These are phyloP conservation scores for Cladorrhinum sp. DNA, from an alignment of 2,329 filamentous ascomycete genomes.

Conservation along the genomic window DNA sequence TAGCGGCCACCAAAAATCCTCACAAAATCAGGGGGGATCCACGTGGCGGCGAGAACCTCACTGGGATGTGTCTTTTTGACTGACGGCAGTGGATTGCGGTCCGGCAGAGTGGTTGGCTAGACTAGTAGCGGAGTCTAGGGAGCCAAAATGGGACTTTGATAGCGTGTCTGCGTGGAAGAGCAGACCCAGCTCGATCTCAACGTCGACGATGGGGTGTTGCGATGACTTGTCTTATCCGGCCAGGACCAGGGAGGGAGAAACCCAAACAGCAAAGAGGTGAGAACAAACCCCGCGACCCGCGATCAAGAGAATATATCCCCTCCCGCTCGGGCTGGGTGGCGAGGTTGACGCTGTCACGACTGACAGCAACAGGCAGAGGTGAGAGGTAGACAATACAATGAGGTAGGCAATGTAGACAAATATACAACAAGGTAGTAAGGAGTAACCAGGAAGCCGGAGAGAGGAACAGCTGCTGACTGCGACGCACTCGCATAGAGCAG, in stretches of 20 bases:
- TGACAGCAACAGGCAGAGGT: slow-evolving; percentile 13
- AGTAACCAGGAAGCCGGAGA: slow-evolving; percentile 17
- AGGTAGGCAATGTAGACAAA: slow-evolving; percentile 7
- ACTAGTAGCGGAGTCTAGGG: slow-evolving; percentile 21
- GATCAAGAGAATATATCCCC: slow-evolving; percentile 28
- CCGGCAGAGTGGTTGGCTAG: slow-evolving; percentile 20
- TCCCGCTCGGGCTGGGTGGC: slow-evolving; percentile 21
- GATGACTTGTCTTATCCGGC: slow-evolving; percentile 9
- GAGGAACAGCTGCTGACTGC: slow-evolving; percentile 9
- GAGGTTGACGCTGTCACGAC: slow-evolving; percentile 24
- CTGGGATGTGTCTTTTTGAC: slow-evolving; percentile 24
- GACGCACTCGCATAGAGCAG: slow-evolving; percentile 25
- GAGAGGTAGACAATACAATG: slow-evolving; percentile 11
- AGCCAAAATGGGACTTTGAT: slow-evolving; percentile 14
- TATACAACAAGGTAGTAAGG: slow-evolving; percentile 7
- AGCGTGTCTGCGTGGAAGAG: slow-evolving; percentile 6
- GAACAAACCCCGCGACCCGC: slow-evolving; percentile 12
- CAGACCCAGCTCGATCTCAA: slow-evolving; percentile 5
- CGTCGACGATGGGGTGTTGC: slow-evolving; percentile 8
- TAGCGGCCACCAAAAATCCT: slow-evolving; percentile 25
- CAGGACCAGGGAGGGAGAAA: slow-evolving; percentile 12
- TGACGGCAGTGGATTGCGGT: slow-evolving; percentile 16
- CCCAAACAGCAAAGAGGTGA: slow-evolving; percentile 5
- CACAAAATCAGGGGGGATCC: slow-evolving; percentile 24
- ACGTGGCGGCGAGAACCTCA: slow-evolving; percentile 27